These are phyloP conservation scores for Stemphylium lycopersici DNA, from an alignment of 2,329 filamentous ascomycete species.

Conservation along the genomic window DNA sequence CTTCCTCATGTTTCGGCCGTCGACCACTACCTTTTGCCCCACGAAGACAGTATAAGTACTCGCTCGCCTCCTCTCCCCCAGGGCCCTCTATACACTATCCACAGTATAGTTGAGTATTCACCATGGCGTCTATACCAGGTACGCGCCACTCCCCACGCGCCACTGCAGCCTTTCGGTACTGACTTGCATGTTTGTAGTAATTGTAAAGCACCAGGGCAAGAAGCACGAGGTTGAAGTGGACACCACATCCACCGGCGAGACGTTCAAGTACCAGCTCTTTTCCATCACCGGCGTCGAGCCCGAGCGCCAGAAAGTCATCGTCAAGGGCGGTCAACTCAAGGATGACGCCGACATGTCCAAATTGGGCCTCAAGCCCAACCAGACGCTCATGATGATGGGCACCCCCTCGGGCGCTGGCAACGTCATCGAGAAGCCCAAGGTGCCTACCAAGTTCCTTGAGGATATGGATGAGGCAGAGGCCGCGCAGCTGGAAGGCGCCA, in stretches of 20 bases:
- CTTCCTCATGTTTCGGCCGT: constrained; percentile 39
- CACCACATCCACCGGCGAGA: constrained; percentile 80
- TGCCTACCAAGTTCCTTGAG: constrained; percentile 86
- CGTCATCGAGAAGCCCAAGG: constrained; percentile 73
- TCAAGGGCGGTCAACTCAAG: constrained; percentile 94
- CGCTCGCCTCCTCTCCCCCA: constrained; percentile 16
- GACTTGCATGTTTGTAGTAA: constrained; percentile 62
- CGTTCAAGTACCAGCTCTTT: constrained; percentile 94
- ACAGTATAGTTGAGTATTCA: constrained; percentile 17
- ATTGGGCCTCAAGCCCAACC: constrained; percentile 82
- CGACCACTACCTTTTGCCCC: constrained; percentile 38
- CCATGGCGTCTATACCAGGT: constrained; percentile 49
- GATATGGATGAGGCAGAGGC: constrained; percentile 97
- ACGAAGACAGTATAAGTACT: constrained; percentile 27
- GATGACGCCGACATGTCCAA: constrained; percentile 88
- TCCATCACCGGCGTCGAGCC: constrained; percentile 96
- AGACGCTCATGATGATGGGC: constrained; percentile 96
- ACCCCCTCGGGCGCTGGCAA: constrained; percentile 72
- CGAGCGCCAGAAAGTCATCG: constrained; percentile 91
- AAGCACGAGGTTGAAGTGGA: constrained; percentile 95
- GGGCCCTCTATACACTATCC: neutral
- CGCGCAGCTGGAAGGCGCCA: constrained; percentile 81
- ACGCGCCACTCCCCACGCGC: constrained; percentile 7
- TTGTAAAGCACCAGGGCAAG: constrained; percentile 94
- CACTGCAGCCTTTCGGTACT: constrained; percentile 16